phyloP scores from a whole-genome alignment of 2,329 filamentous ascomycete genomes.

The Botrytis squamosa region DNA sequence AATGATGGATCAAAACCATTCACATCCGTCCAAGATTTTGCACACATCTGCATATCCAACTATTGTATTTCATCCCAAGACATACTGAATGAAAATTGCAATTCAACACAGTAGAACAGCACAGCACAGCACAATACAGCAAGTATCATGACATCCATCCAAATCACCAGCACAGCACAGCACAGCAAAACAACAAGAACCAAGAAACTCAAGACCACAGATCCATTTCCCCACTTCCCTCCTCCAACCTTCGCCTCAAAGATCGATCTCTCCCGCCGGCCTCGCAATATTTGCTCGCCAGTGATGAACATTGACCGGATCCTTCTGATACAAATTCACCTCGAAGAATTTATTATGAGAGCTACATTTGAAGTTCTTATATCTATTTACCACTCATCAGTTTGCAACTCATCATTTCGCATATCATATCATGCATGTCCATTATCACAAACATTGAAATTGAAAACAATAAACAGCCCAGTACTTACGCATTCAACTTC shows the following conservation, averaged over 20 bases:
- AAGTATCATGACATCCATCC: too few species aligned
- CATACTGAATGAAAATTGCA: accelerated
- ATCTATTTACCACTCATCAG: constrained; percentile 36
- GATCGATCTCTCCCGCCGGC: constrained; percentile 44
- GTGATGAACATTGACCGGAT: constrained; percentile 47
- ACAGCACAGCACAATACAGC: too few species aligned
- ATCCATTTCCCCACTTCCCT: background rate
- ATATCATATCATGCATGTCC: background rate
- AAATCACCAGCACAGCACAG: background rate
- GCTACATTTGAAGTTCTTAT: constrained; percentile 48
- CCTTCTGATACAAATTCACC: constrained; percentile 49
- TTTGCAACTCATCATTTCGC: background rate
- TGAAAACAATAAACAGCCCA: background rate
- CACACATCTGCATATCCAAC: too few species aligned
- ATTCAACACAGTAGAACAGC: too few species aligned
- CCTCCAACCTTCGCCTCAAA: constrained; percentile 29
- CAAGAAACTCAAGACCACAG: background rate
- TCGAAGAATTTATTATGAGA: constrained; percentile 50
- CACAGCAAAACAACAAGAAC: background rate
- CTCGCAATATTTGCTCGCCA: constrained; percentile 47
- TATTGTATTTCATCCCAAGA: too few species aligned
- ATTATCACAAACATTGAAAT: background rate
- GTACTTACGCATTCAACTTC: constrained; percentile 46
- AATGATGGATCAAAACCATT: too few species aligned
- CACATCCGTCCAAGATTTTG: too few species aligned